Evolutionary conservation across 1,139 yeast genomes (phyloP).

Genomic region (Chernovozyma aurita): DNA sequence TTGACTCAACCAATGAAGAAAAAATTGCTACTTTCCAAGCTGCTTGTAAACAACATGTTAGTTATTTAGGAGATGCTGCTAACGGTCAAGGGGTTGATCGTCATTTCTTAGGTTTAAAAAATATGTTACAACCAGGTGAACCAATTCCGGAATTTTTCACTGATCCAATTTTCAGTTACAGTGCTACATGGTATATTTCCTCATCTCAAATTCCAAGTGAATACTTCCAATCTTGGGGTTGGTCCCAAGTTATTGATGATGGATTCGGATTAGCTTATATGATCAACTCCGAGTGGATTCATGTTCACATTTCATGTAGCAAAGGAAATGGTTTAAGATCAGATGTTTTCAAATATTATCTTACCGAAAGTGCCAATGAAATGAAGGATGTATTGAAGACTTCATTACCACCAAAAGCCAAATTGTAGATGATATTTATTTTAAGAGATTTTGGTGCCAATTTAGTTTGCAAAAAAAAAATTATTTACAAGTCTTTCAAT

Average conservation of each 20-base stretch:
- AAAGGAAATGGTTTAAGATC: conserved; percentile 65
- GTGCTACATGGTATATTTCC: conserved; percentile 81
- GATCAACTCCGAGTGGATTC: conserved; percentile 81
- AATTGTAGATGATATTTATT: too few relatives aligned
- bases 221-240: conserved; percentile 89
- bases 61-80: conserved; percentile 72
- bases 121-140: conserved; percentile 60
- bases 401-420: conserved; percentile 36
- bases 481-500: too few relatives aligned
- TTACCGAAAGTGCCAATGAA: conserved; percentile 79
- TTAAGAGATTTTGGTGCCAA: too few relatives aligned
- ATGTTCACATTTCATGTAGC: conserved; percentile 80
- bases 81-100: conserved; percentile 92
- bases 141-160: conserved; percentile 64
- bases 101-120: conserved; percentile 85
- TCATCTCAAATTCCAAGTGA: conserved; percentile 90
- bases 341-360: conserved; percentile 62
- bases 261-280: conserved; percentile 95
- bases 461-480: too few relatives aligned
- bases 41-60: conserved; percentile 74
- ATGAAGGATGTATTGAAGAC: conserved; percentile 58
- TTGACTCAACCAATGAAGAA: conserved; percentile 48
- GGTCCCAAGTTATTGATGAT: conserved; percentile 91
- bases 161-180: conserved; percentile 74
- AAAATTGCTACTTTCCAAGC: conserved; percentile 67